Evolutionary conservation across 129 eudicot genomes (phyloP).

Genomic region (Lactuca saligna): DNA sequence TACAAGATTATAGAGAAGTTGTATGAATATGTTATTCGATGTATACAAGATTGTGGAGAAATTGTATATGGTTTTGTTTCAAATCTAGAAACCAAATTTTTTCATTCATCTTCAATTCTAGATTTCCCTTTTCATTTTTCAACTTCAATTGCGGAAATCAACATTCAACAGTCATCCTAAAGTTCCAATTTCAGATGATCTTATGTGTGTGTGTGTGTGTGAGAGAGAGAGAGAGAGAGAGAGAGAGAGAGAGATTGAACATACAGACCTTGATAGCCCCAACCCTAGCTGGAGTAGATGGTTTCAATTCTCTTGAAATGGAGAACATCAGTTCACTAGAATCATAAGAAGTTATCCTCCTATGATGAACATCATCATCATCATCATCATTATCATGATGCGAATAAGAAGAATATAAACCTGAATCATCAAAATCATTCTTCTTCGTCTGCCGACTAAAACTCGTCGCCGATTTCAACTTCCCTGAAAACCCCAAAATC

Average conservation of each 20-base stretch:
- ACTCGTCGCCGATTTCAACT: conserved; percentile 55
- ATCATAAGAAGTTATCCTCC: conserved; percentile 43
- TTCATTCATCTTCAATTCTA: no score
- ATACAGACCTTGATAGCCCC: conserved; percentile 48
- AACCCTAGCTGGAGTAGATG: conserved; percentile 64
- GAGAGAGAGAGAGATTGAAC: not conserved
- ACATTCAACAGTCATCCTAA: no score
- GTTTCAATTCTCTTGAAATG: conserved; percentile 69
- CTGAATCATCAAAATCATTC: conserved; percentile 31
- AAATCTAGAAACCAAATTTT: no score
- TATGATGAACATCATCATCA: conserved; percentile 24
- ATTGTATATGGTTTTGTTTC: no score
- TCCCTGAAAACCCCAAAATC: conserved; percentile 57
- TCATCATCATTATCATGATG: conserved; percentile 25
- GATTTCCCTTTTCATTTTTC: no score
- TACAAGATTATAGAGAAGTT: no score
- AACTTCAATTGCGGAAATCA: no score
- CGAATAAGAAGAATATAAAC: conserved; percentile 24
- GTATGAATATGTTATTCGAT: no score
- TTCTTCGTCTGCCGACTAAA: conserved; percentile 43
- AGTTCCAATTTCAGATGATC: conserved; percentile 16
- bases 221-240: not conserved
- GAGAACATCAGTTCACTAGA: conserved; percentile 58
- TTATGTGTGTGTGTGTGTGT: not conserved
- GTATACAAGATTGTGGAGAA: no score